These are phyloP conservation scores for Sporisorium sorghi DNA, from an alignment of 1,284 basidiomycete species.

Conservation along the genomic window DNA sequence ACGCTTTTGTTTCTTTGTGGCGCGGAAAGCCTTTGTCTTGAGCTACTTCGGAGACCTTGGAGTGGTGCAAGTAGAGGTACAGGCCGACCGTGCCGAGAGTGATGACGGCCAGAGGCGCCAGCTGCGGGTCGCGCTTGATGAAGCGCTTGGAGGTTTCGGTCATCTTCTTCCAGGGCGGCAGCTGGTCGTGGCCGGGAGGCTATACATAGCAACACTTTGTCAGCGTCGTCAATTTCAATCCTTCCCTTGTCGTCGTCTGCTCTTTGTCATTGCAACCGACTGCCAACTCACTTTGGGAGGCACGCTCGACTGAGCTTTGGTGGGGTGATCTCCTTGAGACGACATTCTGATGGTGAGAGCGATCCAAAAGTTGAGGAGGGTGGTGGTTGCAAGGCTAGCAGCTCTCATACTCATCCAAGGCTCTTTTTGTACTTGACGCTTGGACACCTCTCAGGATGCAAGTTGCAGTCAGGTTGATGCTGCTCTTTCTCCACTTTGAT, in stretches of 20 bases:
- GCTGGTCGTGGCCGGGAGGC: constrained; percentile 26
- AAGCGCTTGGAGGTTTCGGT: constrained; percentile 23
- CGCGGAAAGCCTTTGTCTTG: constrained; percentile 8
- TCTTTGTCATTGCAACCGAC: no score
- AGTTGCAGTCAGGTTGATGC: neutral
- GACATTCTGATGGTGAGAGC: constrained; percentile 16
- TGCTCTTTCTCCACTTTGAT: neutral
- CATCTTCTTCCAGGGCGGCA: constrained; percentile 16
- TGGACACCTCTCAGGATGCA: neutral
- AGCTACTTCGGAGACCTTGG: constrained; percentile 25
- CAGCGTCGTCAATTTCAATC: neutral
- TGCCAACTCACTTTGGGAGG: constrained; percentile 26
- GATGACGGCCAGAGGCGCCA: constrained; percentile 31
- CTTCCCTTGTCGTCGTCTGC: neutral
- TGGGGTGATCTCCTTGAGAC: constrained; percentile 15
- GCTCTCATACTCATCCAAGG: neutral
- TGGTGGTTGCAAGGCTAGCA: neutral
- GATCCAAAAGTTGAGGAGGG: neutral
- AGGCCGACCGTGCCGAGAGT: constrained; percentile 32
- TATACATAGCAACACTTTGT: neutral
- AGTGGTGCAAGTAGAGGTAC: constrained; percentile 31
- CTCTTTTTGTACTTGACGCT: neutral
- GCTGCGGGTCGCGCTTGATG: constrained; percentile 36
- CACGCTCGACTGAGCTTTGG: constrained; percentile 22
- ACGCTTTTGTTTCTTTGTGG: constrained; percentile 26